Percentiles rank a stretch among this genome's conserved stretches.
phyloP scores from a whole-genome alignment of 306 rosid genomes.

The Cotoneaster glaucophyllus region DNA sequence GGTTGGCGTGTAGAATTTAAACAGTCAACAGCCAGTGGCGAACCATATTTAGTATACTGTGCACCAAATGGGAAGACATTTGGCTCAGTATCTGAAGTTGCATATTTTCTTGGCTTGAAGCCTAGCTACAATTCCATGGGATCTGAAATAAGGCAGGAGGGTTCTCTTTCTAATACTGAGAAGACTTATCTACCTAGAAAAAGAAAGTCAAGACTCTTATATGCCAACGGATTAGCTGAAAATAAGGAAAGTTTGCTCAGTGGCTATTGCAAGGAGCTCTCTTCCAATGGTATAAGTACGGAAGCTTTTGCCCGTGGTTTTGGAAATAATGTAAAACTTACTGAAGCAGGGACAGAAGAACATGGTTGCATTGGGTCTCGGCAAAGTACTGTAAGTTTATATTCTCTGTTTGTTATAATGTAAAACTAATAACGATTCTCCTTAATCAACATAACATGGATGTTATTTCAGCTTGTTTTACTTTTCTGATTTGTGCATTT shows the following conservation, averaged over 20 bases:
- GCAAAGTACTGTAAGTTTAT: slow-evolving; percentile 48
- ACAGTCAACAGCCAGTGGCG: slow-evolving; percentile 55
- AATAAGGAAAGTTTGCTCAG: slow-evolving; percentile 36
- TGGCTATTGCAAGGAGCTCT: slow-evolving; percentile 40
- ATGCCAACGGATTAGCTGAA: slow-evolving; percentile 65
- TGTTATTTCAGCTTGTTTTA: slow-evolving; percentile 11
- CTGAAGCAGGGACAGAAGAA: slow-evolving; percentile 38
- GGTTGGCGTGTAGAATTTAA: slow-evolving; percentile 95
- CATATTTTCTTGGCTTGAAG: slow-evolving; percentile 73
- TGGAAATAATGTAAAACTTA: slow-evolving; percentile 35
- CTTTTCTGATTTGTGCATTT: slow-evolving; percentile 29
- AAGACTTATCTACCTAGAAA: slow-evolving; percentile 55
- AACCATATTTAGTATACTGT: slow-evolving; percentile 78
- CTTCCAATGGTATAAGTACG: slow-evolving; percentile 34
- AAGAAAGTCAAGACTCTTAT: slow-evolving; percentile 46
- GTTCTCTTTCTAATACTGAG: slow-evolving; percentile 36
- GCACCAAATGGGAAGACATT: slow-evolving; percentile 93
- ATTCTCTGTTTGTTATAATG: slow-evolving; percentile 7
- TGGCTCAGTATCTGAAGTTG: slow-evolving; percentile 93
- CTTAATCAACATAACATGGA: background rate
- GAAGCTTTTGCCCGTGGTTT: slow-evolving; percentile 28
- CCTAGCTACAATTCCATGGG: slow-evolving; percentile 52
- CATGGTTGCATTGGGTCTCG: slow-evolving; percentile 28
- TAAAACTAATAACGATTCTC: background rate
- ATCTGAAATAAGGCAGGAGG: slow-evolving; percentile 53